Conservation (phyloP, 257 asterid genomes). For the Solanum ahanhuiri region DNA sequence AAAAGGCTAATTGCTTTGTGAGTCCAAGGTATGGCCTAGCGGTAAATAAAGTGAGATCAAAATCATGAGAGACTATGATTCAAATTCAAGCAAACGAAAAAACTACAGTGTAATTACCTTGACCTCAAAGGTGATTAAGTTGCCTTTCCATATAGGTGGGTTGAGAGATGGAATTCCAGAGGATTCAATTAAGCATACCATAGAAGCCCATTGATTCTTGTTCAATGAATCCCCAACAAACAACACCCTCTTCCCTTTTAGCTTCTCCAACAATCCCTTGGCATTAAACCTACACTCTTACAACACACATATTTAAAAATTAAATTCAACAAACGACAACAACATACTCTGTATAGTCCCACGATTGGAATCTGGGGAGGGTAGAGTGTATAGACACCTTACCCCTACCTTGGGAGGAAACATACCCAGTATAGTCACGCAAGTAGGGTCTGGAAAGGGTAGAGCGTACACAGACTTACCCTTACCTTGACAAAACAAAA, state of each 20-base stretch:
- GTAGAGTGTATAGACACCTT: not conserved
- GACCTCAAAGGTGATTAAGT: slow-evolving; percentile 19
- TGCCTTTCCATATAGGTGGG: slow-evolving; percentile 4
- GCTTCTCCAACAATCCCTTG: slow-evolving; percentile 11
- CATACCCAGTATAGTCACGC: not conserved
- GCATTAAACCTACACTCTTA: slow-evolving; percentile 24
- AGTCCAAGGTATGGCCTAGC: not conserved
- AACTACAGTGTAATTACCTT: slow-evolving; percentile 16
- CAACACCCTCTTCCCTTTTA: slow-evolving; percentile 27
- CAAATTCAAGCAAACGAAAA: not conserved
- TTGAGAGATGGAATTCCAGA: slow-evolving; percentile 22
- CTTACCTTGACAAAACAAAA: not conserved
- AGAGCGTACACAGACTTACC: too few relatives aligned
- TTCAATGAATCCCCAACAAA: slow-evolving; percentile 40
- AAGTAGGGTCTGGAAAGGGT: not conserved
- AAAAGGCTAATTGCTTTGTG: not conserved
- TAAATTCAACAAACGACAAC: not conserved
- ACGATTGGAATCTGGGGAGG: not conserved
- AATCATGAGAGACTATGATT: not conserved
- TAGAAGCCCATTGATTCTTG: slow-evolving; percentile 29
- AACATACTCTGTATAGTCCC: not conserved
- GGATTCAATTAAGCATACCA: slow-evolving; percentile 28
- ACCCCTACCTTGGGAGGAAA: not conserved
- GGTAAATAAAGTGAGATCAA: not conserved
- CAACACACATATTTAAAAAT: not conserved